Conservation (phyloP, 179 eudicot species). For the Beta macrorhiza region DNA sequence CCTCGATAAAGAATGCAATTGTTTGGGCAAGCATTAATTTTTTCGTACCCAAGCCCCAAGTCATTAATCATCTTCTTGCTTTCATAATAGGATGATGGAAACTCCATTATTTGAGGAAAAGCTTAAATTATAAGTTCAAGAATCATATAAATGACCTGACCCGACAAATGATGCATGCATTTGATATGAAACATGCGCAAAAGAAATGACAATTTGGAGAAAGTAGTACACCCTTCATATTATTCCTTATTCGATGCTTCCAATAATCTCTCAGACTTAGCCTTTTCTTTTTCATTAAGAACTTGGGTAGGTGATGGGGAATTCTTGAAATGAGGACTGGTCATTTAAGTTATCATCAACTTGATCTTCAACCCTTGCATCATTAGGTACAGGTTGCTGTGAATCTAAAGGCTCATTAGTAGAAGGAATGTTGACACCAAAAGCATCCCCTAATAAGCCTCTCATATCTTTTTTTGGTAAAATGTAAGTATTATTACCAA, state of each 20-base stretch:
- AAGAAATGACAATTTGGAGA: constrained; percentile 17
- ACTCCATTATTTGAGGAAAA: not conserved
- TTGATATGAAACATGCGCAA: constrained; percentile 12
- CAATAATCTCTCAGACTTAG: not conserved
- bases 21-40: too few relatives aligned
- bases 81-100: too few relatives aligned
- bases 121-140: not conserved
- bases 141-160: not conserved
- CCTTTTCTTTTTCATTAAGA: not conserved
- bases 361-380: not conserved
- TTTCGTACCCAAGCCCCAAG: too few relatives aligned
- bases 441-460: too few relatives aligned
- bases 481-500: too few relatives aligned
- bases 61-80: too few relatives aligned
- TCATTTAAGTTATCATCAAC: not conserved
- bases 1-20: too few relatives aligned
- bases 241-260: constrained; percentile 13
- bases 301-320: not conserved
- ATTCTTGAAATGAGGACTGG: too few relatives aligned
- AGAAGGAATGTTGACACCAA: too few relatives aligned
- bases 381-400: too few relatives aligned
- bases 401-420: not conserved
- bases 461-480: too few relatives aligned
- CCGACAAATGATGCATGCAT: constrained; percentile 10
- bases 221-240: constrained; percentile 10